A percentile compares a stretch with the other conserved stretches of the same genome.
phyloP scores from a whole-genome alignment of 2,329 filamentous ascomycete genomes.

The Penicillium polonicum region DNA sequence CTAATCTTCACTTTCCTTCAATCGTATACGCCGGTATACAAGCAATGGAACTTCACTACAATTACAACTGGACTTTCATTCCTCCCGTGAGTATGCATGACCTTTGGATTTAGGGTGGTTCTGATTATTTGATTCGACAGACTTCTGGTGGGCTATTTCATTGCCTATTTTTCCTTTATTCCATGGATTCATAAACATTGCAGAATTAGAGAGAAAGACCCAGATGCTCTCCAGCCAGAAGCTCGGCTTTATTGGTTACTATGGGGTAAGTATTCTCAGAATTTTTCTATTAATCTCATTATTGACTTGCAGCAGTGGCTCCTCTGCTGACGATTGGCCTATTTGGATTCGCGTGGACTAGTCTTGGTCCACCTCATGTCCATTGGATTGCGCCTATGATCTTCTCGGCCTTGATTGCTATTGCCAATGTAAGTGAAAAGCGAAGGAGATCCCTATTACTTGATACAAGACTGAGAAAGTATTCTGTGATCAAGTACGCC shows the following conservation, averaged over 20 bases:
- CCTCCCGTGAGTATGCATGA: constrained; percentile 46
- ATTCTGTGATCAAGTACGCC: constrained; percentile 27
- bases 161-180: constrained; percentile 57
- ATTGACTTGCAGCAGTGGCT: constrained; percentile 41
- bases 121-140: constrained; percentile 20
- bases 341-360: constrained; percentile 61
- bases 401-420: constrained; percentile 58
- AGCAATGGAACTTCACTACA: constrained; percentile 58
- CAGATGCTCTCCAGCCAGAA: constrained; percentile 60
- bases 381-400: constrained; percentile 64
- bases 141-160: constrained; percentile 56
- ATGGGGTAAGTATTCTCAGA: constrained; percentile 40
- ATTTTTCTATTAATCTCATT: not conserved
- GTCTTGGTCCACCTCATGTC: constrained; percentile 52
- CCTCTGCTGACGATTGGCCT: constrained; percentile 60
- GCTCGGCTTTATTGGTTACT: constrained; percentile 59
- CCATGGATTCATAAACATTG: constrained; percentile 50
- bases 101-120: not conserved
- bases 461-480: not conserved
- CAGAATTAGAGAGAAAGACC: constrained; percentile 42
- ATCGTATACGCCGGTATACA: constrained; percentile 59
- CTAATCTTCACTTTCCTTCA: constrained; percentile 68
- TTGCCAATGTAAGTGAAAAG: constrained; percentile 55
- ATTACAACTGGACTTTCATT: constrained; percentile 53
- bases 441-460: not conserved